Evolutionary conservation across 495 filamentous ascomycete genomes (phyloP).

Genomic region (Mytilinidion resinicola): DNA sequence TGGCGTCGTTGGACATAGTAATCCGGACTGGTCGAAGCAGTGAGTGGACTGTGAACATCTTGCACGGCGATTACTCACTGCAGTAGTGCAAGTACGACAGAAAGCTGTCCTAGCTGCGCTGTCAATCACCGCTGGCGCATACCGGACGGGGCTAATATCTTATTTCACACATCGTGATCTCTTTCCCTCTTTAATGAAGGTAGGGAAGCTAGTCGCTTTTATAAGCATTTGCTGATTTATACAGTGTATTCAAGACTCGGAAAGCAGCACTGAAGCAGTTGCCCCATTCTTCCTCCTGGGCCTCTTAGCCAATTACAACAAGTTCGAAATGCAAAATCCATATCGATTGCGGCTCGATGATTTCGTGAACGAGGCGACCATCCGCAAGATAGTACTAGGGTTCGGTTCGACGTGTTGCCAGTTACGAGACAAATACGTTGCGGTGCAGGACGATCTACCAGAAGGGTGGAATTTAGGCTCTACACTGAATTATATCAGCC

Average conservation of each 20-base stretch:
- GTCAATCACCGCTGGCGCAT: constrained; percentile 82
- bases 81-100: constrained; percentile 60
- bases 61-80: background rate
- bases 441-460: constrained; percentile 85
- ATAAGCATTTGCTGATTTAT: background rate
- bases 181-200: constrained; percentile 93
- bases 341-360: constrained; percentile 93
- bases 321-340: constrained; percentile 97
- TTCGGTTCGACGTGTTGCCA: constrained; percentile 62
- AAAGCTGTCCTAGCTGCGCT: constrained; percentile 78
- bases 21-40: constrained; percentile 71
- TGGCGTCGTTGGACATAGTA: constrained; percentile 67
- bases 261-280: constrained; percentile 53
- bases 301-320: constrained; percentile 96
- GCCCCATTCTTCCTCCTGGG: constrained; percentile 80
- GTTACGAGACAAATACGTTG: constrained; percentile 68
- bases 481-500: constrained; percentile 77
- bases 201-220: constrained; percentile 35
- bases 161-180: constrained; percentile 95
- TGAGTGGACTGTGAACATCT: constrained; percentile 39
- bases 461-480: constrained; percentile 81
- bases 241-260: constrained; percentile 80
- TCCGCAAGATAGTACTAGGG: constrained; percentile 71
- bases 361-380: constrained; percentile 87
- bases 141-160: constrained; percentile 85